A percentile compares a stretch with the other conserved stretches of the same genome.
phyloP scores from a whole-genome alignment of 441 rosid genomes.

The Populus hybrid region DNA sequence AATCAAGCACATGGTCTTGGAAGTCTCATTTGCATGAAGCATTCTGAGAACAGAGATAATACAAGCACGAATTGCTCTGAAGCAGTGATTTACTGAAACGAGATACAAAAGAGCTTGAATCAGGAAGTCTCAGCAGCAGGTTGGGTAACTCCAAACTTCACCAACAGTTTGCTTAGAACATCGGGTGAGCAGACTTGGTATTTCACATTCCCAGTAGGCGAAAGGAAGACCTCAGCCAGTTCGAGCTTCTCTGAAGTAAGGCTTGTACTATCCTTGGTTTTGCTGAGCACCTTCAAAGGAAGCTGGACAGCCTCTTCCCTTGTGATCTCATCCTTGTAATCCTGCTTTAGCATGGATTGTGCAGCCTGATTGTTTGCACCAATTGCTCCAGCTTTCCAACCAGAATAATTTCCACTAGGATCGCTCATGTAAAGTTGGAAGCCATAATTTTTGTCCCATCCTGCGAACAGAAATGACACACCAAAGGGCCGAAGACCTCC shows the following conservation, averaged over 20 bases:
- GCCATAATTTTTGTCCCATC: conserved; percentile 91
- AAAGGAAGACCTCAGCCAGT: conserved; percentile 68
- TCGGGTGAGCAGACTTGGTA: conserved; percentile 78
- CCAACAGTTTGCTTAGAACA: conserved; percentile 68
- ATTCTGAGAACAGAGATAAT: neutral
- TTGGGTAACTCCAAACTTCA: conserved; percentile 71
- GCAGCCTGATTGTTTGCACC: conserved; percentile 99
- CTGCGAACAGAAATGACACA: conserved; percentile 90
- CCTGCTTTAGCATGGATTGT: conserved; percentile 91
- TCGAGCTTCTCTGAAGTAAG: conserved; percentile 90
- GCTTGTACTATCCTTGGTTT: conserved; percentile 96
- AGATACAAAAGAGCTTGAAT: neutral
- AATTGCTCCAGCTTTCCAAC: conserved; percentile 95
- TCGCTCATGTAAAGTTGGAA: conserved; percentile 94
- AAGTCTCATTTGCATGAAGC: conserved; percentile 3
- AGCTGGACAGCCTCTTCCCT: conserved; percentile 89
- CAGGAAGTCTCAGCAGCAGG: conserved; percentile 57
- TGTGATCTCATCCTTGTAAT: conserved; percentile 78
- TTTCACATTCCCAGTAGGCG: conserved; percentile 72
- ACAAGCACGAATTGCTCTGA: neutral
- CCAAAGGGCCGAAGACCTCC: conserved; percentile 98
- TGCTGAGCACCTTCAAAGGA: conserved; percentile 79
- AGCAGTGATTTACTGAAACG: neutral
- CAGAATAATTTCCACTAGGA: conserved; percentile 93
- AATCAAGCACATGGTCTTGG: neutral